Evolutionary conservation across 805 yeast species (phyloP).

Genomic region (Candida easanensis): DNA sequence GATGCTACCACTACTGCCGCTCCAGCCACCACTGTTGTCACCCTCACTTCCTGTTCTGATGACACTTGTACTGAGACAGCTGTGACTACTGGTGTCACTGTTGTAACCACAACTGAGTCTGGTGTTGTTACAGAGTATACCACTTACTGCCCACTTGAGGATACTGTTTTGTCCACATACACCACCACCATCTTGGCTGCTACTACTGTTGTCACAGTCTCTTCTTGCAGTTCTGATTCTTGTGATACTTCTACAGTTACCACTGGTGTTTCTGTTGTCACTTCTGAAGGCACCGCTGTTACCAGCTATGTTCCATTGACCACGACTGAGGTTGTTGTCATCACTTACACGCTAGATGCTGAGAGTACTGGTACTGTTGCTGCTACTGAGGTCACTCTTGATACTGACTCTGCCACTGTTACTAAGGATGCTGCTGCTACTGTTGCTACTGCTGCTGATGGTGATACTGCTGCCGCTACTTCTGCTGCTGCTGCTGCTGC

Average conservation of each 20-base stretch:
- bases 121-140: background rate
- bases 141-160: conserved; percentile 13
- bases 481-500: background rate
- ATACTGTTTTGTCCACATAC: background rate
- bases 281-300: no score
- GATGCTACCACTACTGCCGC: no score
- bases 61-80: background rate
- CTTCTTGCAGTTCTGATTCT: background rate
- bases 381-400: no score
- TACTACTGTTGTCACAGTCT: conserved; percentile 12
- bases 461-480: background rate
- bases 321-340: background rate
- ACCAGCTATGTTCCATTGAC: no score
- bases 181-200: background rate
- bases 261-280: conserved; percentile 2
- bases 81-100: background rate
- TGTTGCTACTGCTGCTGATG: background rate
- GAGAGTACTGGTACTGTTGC: background rate
- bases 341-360: background rate
- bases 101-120: background rate
- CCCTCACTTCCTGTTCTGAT: background rate
- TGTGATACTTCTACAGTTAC: background rate
- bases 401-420: background rate
- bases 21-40: conserved; percentile 1
- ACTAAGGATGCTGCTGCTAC: background rate